These are phyloP conservation scores for Astragalus membranaceus DNA, from an alignment of 306 rosid genomes.

Conservation along the genomic window DNA sequence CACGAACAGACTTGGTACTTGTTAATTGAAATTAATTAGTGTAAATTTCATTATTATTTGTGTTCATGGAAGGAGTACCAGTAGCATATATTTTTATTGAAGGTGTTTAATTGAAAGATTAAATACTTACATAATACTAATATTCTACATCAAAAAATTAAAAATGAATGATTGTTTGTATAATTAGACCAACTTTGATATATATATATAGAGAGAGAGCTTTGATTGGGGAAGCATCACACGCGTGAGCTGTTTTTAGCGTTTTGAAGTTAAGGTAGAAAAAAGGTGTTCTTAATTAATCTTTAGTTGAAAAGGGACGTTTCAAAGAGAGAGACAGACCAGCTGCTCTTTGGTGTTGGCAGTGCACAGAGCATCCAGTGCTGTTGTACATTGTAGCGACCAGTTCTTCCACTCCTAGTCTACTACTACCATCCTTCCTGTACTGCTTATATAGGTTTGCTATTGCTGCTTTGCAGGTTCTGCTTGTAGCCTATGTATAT, in stretches of 20 bases:
- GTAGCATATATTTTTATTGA: no score
- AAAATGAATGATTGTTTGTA: background rate
- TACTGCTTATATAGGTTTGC: background rate
- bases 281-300: slow-evolving; percentile 20
- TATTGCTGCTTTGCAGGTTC: background rate
- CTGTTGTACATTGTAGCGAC: slow-evolving; percentile 26
- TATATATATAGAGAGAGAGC: background rate
- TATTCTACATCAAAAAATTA: no score
- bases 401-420: slow-evolving; percentile 8
- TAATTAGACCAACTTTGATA: background rate
- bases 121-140: no score
- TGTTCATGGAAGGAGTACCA: no score
- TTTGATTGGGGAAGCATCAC: background rate
- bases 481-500: slow-evolving; percentile 7
- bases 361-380: slow-evolving; percentile 45
- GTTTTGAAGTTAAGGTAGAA: background rate
- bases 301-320: slow-evolving; percentile 57
- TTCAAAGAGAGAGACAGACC: slow-evolving; percentile 49
- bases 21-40: background rate
- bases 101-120: no score
- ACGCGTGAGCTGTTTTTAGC: slow-evolving; percentile 18
- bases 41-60: no score
- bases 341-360: slow-evolving; percentile 24
- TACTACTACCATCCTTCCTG: slow-evolving; percentile 4
- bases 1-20: background rate